A percentile compares a stretch with the other conserved stretches of the same genome.
Conservation (phyloP, 352 stramenopile species). For the Globisporangium orthogonon region DNA sequence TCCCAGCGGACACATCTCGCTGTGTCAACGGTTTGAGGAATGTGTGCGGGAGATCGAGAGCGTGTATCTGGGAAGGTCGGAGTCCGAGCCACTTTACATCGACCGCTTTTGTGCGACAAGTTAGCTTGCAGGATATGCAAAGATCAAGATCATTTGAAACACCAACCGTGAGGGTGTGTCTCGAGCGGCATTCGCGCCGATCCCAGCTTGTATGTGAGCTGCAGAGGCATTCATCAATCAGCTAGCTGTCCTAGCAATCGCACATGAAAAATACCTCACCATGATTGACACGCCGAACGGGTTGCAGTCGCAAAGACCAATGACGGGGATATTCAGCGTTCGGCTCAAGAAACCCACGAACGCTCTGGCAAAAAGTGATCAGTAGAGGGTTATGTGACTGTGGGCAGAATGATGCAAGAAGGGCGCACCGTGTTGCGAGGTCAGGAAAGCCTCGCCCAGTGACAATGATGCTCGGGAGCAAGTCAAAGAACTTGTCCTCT, state of each 20-base stretch:
- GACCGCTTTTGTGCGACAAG: constrained; percentile 23
- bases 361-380: constrained; percentile 20
- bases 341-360: constrained; percentile 82
- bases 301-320: constrained; percentile 93
- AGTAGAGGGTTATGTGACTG: background rate
- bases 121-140: background rate
- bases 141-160: background rate
- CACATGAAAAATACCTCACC: constrained; percentile 19
- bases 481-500: constrained; percentile 84
- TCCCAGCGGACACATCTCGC: constrained; percentile 42
- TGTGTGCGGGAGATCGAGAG: constrained; percentile 35
- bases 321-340: constrained; percentile 79
- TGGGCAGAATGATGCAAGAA: background rate
- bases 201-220: constrained; percentile 89
- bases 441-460: constrained; percentile 93
- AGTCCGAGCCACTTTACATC: constrained; percentile 92
- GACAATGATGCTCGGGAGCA: constrained; percentile 88
- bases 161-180: constrained; percentile 46
- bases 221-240: background rate
- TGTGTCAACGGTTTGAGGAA: constrained; percentile 52
- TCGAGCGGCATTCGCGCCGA: constrained; percentile 82
- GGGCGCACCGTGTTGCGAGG: constrained; percentile 77
- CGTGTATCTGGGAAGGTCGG: constrained; percentile 68
- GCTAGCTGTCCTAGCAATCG: background rate
- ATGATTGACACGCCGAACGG: constrained; percentile 92